Base-by-base conservation (phyloP, 352 stramenopile genomes). In the Hyaloperonospora brassicae region DNA sequence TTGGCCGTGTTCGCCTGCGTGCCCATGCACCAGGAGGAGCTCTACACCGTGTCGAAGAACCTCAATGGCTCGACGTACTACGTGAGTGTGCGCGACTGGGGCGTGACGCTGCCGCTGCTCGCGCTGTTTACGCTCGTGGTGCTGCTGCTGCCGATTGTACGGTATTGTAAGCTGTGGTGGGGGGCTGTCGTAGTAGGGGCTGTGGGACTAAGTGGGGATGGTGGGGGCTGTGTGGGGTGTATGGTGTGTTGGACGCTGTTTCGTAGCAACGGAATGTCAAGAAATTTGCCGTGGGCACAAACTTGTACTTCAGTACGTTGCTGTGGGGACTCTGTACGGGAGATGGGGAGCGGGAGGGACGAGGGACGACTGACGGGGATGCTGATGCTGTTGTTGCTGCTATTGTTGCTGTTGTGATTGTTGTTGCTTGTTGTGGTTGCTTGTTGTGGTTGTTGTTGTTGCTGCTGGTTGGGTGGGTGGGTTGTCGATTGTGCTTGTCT, bases 261-360 rank as follows among this genome's bases (percentile, higher is more conserved):
- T 14, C 5, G 14, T 30, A 79, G 67, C 64, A 84, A 70, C 61
- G 39, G 13, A 91, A 87, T 34, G 73, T 84, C 6, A 86, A 91
- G 55, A 89, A 86, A 49, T 91, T 87, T 40, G 76, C 79, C 11
- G 68, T 89, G 11, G 77, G 74, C 52, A 86, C 76, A 8, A 91
- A 87, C 50, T 53, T 87, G 31, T 91, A 84, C 61, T 89, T 89
- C 68, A 79, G 77, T 87, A 66, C n/a, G 72, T 17, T 61, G 21
- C 17, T 17, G 17, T 17, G 17, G 17, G 17, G 17, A 17, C 17
- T 17, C 17, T 17, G 17, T 17, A 17, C 17, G 17, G 17, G 17
- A 17, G 17, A 17, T 17, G 17, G 17, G 17, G 17, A 17, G 17
- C 17, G 17, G 0, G 17, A 17, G 17, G 17, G 17, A 17, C 17